Percentiles rank a stretch among this genome's conserved stretches.
phyloP scores from a whole-genome alignment of 139 green algal species.

The Coelastrella sp. region DNA sequence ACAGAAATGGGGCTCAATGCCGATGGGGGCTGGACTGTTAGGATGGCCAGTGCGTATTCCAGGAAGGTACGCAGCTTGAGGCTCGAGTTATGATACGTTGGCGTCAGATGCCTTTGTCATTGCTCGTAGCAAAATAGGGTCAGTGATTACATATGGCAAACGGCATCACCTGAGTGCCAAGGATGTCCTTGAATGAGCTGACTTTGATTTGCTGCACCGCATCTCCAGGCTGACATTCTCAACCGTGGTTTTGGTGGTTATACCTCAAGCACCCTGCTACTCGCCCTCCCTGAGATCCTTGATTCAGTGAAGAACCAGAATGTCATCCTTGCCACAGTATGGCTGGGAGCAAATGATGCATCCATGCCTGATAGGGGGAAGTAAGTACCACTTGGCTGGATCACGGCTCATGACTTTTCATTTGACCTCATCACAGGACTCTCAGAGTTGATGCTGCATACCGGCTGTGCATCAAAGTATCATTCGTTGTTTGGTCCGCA shows the following conservation, averaged over 20 bases:
- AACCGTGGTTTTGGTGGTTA: slow-evolving; percentile 86
- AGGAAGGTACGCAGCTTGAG: slow-evolving; percentile 5
- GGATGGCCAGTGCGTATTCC: not conserved
- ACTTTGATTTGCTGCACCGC: not conserved
- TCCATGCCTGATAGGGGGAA: not conserved
- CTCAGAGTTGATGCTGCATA: not conserved
- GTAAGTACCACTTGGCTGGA: not conserved
- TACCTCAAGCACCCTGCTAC: slow-evolving; percentile 77
- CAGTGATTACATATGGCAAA: too few species aligned
- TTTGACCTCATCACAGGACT: not conserved
- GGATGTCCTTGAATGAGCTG: not conserved
- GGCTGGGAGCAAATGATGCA: slow-evolving; percentile 41
- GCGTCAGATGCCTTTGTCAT: not conserved
- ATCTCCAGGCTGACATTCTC: slow-evolving; percentile 73
- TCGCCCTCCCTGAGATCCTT: slow-evolving; percentile 63
- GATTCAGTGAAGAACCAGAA: slow-evolving; percentile 72
- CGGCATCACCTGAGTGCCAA: not conserved
- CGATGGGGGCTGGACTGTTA: slow-evolving; percentile 17
- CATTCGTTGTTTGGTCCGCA: too few species aligned
- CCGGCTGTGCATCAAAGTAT: not conserved
- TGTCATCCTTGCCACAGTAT: slow-evolving; percentile 11
- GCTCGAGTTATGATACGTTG: not conserved
- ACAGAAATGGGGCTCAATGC: slow-evolving; percentile 3
- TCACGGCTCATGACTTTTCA: not conserved
- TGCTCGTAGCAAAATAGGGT: not conserved